Evolutionary conservation across 495 filamentous ascomycete genomes (phyloP).

Genomic region (Aspergillus taichungensis): DNA sequence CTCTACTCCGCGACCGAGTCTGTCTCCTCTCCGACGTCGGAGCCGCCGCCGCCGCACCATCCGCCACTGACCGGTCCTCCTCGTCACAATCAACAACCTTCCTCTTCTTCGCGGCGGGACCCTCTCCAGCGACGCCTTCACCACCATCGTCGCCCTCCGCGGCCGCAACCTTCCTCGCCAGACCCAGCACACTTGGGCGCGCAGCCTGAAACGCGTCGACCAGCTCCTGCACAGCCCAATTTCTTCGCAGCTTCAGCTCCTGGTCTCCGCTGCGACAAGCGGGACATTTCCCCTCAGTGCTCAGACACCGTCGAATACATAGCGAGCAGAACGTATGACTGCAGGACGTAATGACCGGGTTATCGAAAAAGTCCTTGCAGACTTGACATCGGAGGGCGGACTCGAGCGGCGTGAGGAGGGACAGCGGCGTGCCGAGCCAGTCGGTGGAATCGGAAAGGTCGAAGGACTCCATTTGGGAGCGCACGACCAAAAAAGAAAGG

Average conservation of each 20-base stretch:
- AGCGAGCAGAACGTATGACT: slow-evolving; percentile 94
- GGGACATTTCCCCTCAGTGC: slow-evolving; percentile 76
- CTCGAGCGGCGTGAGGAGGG: slow-evolving; percentile 66
- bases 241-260: slow-evolving; percentile 73
- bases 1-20: slow-evolving; percentile 31
- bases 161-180: slow-evolving; percentile 43
- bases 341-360: slow-evolving; percentile 90
- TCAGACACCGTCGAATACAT: slow-evolving; percentile 81
- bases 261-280: slow-evolving; percentile 69
- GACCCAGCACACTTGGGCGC: slow-evolving; percentile 50
- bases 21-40: slow-evolving; percentile 26
- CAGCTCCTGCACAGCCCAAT: slow-evolving; percentile 73
- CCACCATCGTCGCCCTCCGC: slow-evolving; percentile 8
- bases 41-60: slow-evolving; percentile 3
- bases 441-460: slow-evolving; percentile 84
- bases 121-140: slow-evolving; percentile 7
- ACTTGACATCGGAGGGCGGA: slow-evolving; percentile 86
- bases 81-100: slow-evolving; percentile 24
- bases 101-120: slow-evolving; percentile 34
- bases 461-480: slow-evolving; percentile 38
- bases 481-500: neutral
- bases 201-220: slow-evolving; percentile 68
- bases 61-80: slow-evolving; percentile 9
- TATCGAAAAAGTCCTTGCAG: slow-evolving; percentile 94
- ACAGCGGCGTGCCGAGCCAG: slow-evolving; percentile 76